Conservation (phyloP, 148 eudicot genomes). For the Agrostemma githago region DNA sequence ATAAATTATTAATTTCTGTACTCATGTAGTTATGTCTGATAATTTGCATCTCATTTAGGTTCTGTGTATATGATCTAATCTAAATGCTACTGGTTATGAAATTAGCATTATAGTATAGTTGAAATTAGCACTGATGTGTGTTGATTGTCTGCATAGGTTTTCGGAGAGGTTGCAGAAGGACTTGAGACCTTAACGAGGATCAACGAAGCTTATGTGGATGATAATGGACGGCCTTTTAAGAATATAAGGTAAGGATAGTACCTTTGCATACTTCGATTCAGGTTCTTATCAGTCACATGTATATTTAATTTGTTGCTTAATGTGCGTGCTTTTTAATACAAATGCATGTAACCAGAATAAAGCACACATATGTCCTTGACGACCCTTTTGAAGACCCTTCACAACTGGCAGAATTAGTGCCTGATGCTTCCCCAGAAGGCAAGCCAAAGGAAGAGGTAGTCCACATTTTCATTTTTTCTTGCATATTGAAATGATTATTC, state of each 20-base stretch:
- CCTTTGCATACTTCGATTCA: not conserved
- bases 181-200: slow-evolving; percentile 67
- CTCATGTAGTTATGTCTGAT: too few species aligned
- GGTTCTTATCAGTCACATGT: not conserved
- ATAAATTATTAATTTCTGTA: too few species aligned
- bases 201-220: slow-evolving; percentile 94
- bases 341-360: slow-evolving; percentile 48
- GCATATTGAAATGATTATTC: not conserved
- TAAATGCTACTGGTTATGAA: too few species aligned
- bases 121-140: not conserved
- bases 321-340: slow-evolving; percentile 3
- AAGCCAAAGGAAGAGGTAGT: slow-evolving; percentile 85
- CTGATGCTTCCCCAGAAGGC: slow-evolving; percentile 95
- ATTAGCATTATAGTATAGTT: too few species aligned
- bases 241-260: slow-evolving; percentile 56
- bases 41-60: too few species aligned
- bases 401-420: slow-evolving; percentile 60
- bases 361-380: slow-evolving; percentile 82
- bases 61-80: too few species aligned
- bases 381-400: slow-evolving; percentile 95
- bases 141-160: slow-evolving; percentile 44
- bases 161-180: slow-evolving; percentile 96
- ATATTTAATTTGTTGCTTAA: not conserved
- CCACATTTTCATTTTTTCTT: not conserved
- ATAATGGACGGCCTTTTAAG: slow-evolving; percentile 71